Percentiles rank a stretch among this genome's conserved stretches.
These are phyloP conservation scores for Phlyctochytrium planicorne DNA, from an alignment of 192 early-diverging fungal species.

Conservation along the genomic window DNA sequence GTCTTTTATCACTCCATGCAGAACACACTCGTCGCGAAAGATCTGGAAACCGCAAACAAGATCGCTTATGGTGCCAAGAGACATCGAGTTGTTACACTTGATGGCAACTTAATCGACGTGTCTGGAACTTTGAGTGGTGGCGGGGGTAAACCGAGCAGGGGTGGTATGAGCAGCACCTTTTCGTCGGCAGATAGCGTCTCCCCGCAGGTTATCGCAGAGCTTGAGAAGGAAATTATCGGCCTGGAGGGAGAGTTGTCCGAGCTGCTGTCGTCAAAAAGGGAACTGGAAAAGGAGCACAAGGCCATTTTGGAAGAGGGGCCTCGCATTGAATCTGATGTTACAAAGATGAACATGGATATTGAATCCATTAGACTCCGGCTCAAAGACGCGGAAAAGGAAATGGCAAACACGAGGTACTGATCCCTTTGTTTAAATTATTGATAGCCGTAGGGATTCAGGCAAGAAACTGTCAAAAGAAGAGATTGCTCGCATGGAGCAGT, in stretches of 20 bases:
- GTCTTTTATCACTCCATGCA: slow-evolving; percentile 86
- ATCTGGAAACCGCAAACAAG: slow-evolving; percentile 80
- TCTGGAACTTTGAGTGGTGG: slow-evolving; percentile 94
- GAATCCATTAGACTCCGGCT: slow-evolving; percentile 64
- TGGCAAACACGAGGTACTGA: slow-evolving; percentile 54
- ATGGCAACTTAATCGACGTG: slow-evolving; percentile 86
- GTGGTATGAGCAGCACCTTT: slow-evolving; percentile 87
- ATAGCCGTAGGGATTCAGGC: slow-evolving; percentile 12
- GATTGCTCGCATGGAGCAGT: background rate
- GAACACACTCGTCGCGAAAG: slow-evolving; percentile 83
- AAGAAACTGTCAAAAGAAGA: too few relatives aligned
- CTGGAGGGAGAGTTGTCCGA: slow-evolving; percentile 18
- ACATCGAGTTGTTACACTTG: slow-evolving; percentile 92
- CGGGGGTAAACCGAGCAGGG: slow-evolving; percentile 68
- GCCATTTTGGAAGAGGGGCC: slow-evolving; percentile 36
- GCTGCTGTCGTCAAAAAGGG: slow-evolving; percentile 4
- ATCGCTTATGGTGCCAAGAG: slow-evolving; percentile 84
- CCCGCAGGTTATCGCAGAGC: background rate
- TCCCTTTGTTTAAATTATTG: slow-evolving; percentile 1
- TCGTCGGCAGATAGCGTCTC: slow-evolving; percentile 11
- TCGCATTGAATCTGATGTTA: slow-evolving; percentile 57
- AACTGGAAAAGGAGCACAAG: slow-evolving; percentile 25
- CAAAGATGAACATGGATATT: slow-evolving; percentile 75
- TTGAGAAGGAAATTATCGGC: slow-evolving; percentile 19
- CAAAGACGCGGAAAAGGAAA: slow-evolving; percentile 64